Conservation (phyloP, 208 protist genomes). For the Lotmaria passim region DNA sequence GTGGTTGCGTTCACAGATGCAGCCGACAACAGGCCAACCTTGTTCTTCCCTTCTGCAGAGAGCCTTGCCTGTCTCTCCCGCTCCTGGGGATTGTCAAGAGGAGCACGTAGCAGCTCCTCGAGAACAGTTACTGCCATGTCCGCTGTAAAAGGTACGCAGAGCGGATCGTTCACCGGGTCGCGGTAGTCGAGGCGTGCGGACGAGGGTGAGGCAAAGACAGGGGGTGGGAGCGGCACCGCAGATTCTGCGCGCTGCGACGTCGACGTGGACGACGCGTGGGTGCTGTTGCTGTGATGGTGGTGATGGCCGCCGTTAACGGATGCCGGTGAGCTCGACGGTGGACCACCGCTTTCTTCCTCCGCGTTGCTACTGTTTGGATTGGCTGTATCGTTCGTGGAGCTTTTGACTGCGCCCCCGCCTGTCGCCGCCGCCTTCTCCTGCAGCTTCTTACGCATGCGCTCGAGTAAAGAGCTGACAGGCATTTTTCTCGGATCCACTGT, state of each 20-base stretch:
- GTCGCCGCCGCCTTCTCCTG: conserved; percentile 41
- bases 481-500: neutral
- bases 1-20: too few species aligned
- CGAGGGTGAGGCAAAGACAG: conserved; percentile 57
- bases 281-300: neutral
- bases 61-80: neutral
- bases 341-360: neutral
- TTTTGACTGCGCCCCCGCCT: conserved; percentile 13
- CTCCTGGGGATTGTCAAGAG: neutral
- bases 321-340: neutral
- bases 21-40: too few species aligned
- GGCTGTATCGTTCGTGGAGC: neutral
- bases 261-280: neutral
- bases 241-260: neutral
- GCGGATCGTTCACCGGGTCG: conserved; percentile 49
- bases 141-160: conserved; percentile 54
- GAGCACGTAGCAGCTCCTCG: neutral
- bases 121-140: conserved; percentile 13
- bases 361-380: neutral
- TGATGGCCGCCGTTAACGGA: conserved; percentile 3
- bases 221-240: conserved; percentile 35
- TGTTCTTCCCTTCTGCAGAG: neutral
- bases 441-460: conserved; percentile 50
- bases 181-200: conserved; percentile 56
- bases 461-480: conserved; percentile 42